Conservation (phyloP, 768 basidiomycete species). For the Suillus spraguei region DNA sequence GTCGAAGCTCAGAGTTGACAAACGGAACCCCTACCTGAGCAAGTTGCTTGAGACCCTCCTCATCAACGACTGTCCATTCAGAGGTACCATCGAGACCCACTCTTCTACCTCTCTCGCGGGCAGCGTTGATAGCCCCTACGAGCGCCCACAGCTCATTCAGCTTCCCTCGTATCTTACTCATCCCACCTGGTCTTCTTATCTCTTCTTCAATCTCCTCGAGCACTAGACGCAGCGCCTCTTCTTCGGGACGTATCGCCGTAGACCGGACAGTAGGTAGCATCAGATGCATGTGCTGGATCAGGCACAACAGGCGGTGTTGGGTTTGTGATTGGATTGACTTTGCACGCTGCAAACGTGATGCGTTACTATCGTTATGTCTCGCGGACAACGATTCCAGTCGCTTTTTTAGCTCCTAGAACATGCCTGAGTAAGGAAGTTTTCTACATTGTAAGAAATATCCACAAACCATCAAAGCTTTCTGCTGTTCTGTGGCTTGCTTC, state of each 20-base stretch:
- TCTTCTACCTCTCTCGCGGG: conserved; percentile 53
- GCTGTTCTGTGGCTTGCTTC: conserved; percentile 63
- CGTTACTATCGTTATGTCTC: conserved; percentile 65
- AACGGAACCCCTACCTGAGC: conserved; percentile 53
- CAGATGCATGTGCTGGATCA: conserved; percentile 78
- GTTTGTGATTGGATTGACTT: conserved; percentile 67
- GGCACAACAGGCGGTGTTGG: conserved; percentile 64
- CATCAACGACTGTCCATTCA: conserved; percentile 87
- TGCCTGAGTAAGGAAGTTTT: conserved; percentile 3
- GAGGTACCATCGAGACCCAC: conserved; percentile 41
- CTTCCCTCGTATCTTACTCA: conserved; percentile 67
- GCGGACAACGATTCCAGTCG: conserved; percentile 63
- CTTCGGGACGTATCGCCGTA: conserved; percentile 75
- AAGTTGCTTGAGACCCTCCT: conserved; percentile 78
- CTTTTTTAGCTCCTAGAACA: conserved; percentile 61
- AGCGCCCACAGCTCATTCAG: conserved; percentile 87
- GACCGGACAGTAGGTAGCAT: conserved; percentile 78
- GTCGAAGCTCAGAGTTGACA: conserved; percentile 6
- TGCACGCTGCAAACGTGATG: conserved; percentile 66
- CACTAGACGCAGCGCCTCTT: conserved; percentile 70
- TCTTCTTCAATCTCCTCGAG: conserved; percentile 80
- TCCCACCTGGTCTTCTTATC: conserved; percentile 50
- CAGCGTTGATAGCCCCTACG: conserved; percentile 68
- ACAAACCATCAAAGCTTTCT: conserved; percentile 61
- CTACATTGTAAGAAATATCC: not conserved